phyloP scores from a whole-genome alignment of 371 early-diverging fungal species.

The Mucor lusitanicus region DNA sequence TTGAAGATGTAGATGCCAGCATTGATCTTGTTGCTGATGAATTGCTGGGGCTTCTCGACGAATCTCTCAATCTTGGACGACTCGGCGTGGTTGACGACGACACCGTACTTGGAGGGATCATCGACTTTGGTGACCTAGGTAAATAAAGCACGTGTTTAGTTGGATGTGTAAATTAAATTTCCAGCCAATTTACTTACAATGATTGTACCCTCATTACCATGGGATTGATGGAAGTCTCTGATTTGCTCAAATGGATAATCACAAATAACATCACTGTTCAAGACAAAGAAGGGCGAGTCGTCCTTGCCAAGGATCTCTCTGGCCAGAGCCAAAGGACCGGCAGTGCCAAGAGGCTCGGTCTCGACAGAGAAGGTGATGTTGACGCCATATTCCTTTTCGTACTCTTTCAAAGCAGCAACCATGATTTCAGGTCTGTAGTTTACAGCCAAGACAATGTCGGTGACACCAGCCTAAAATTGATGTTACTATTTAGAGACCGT shows the following conservation, averaged over 20 bases:
- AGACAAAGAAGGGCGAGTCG: conserved; percentile 95
- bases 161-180: neutral
- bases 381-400: conserved; percentile 86
- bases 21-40: conserved; percentile 96
- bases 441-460: conserved; percentile 97
- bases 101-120: conserved; percentile 97
- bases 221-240: conserved; percentile 81
- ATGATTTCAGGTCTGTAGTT: conserved; percentile 98
- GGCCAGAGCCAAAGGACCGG: conserved; percentile 97
- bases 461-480: conserved; percentile 87
- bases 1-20: conserved; percentile 99
- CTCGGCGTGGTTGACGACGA: conserved; percentile 79
- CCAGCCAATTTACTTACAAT: conserved; percentile 36
- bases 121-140: conserved; percentile 93
- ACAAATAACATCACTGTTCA: conserved; percentile 99
- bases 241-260: conserved; percentile 95
- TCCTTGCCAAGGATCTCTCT: conserved; percentile 88
- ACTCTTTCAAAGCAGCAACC: conserved; percentile 83
- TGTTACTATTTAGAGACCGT: neutral
- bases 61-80: conserved; percentile 81
- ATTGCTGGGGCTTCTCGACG: conserved; percentile 98
- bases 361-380: conserved; percentile 98
- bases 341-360: conserved; percentile 95
- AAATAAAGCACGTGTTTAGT: conserved; percentile 1
- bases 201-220: conserved; percentile 94